Base-by-base conservation (phyloP, 2,329 filamentous ascomycete species). In the Verticillium alfalfae region DNA sequence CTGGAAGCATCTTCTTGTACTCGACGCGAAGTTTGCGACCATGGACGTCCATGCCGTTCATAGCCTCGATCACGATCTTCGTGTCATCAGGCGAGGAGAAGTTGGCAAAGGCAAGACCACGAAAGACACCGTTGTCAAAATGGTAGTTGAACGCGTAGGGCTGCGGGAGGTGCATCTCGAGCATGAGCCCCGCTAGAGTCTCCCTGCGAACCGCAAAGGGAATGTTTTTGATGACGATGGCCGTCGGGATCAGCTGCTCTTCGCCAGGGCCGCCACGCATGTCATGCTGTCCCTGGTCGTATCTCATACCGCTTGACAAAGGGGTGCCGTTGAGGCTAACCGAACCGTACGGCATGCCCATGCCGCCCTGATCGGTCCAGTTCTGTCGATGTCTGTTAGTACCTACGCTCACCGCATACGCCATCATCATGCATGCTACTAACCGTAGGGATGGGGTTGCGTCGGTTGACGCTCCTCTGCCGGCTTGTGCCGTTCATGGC, bases 121-220 rank as follows among this genome's bases (percentile, higher is more conserved):
- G 85, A 80, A 99, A 99, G 34, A 99, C 93, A 34, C 95, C 95
- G 70, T 96, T 96, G 73, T 99, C 95, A 72, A 99, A 99, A 76
- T 99, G 95, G 72, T 99, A 98, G 81, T 99, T 99, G 83, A 99
- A 99, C 13, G 95, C 95, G 72, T 99, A 99, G 0, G 95, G 95
- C 67, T 98, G 86, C 1, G 95, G 95, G 45, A 99, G 84, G 67
- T 92, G 90, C 84, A 98, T 86, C 22, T 97, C 92, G 9, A 93
- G 91, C 95, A 99, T 99, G 68, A 97, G 84, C 65, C 89, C 87
- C 38, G 96, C 92, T 45, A 99, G 83, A 70, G 94, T 92, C 77
- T 99, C 95, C 78, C 98, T 98, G 76, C 97, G 93, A 62, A 98
- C 93, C 34, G 96, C 95, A 74, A 99, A 99, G 0, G 96, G 95